Percentiles rank a stretch among this genome's conserved stretches.
Evolutionary conservation across 768 basidiomycete genomes (phyloP).

Genomic region (Gloeophyllum trabeum): DNA sequence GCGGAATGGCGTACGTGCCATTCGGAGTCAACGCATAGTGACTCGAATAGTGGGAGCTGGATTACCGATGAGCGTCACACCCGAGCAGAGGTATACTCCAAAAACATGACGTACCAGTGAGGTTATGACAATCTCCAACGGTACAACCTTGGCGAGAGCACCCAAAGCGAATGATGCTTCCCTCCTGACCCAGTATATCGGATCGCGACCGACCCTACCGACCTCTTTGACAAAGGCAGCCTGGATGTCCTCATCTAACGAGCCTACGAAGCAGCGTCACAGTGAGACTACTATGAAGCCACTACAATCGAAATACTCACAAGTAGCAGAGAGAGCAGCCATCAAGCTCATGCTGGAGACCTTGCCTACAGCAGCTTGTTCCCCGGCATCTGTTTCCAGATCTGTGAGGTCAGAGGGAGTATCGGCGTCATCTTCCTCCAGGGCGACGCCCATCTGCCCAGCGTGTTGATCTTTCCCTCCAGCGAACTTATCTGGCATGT

Average conservation of each 20-base stretch:
- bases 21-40: conserved; percentile 51
- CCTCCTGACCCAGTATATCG: conserved; percentile 68
- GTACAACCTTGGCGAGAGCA: conserved; percentile 78
- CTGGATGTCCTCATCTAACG: conserved; percentile 43
- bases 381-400: conserved; percentile 25
- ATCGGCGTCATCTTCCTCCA: conserved; percentile 3
- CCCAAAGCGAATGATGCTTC: conserved; percentile 87
- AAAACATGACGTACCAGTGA: conserved; percentile 39
- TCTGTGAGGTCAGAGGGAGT: conserved; percentile 21
- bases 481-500: background rate
- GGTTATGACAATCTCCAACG: conserved; percentile 55
- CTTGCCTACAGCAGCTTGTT: conserved; percentile 78
- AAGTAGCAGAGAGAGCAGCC: conserved; percentile 75
- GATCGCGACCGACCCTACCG: conserved; percentile 50
- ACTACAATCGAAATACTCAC: conserved; percentile 41
- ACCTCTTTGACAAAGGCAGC: conserved; percentile 65
- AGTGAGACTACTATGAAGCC: conserved; percentile 1
- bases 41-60: conserved; percentile 75
- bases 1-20: conserved; percentile 86
- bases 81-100: background rate
- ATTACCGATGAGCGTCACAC: conserved; percentile 3
- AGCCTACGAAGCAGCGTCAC: too few relatives aligned
- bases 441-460: background rate
- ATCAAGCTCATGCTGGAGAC: conserved; percentile 90
- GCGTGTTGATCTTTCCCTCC: background rate